Evolutionary conservation across 768 basidiomycete genomes (phyloP), one percentile per base, ranked within the genome.

Genomic region (Phaeotremella skinneri): DNA sequence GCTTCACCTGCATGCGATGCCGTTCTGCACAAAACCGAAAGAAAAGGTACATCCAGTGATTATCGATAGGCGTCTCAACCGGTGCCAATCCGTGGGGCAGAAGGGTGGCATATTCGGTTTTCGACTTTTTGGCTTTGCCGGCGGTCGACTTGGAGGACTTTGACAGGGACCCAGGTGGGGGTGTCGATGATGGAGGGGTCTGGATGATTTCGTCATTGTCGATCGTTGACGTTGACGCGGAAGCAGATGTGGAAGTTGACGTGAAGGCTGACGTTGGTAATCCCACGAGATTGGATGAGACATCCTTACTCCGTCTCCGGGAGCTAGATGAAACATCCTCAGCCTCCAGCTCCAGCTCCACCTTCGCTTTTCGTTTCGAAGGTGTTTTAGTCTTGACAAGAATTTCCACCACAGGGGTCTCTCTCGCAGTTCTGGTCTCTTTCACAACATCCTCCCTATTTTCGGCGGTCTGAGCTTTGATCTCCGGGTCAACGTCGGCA

Each of bases 1-100:
- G 31, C 57, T 34, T 45, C 11, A 52, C 54, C 37, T 55, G 49
- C 63, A 68, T 68, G 11, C 50, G 26, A 26, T 68, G 67, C 27
- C 67, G 20, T 30, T 68, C 67, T 17, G 61, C 67, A 49, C 63
- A 65, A 58, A 68, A 68, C 3, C 67, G 60, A 31, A 59, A 68
- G 58, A 62, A 68, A 13, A 62, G 48, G 45, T 65, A 64, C 1
- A 56, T 32, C 58, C 56, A 69, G 25, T 63, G 49, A 31, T 59
- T 52, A 42, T 61, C 43, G 2, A 66, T 39, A 5, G 30, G 23
- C 4, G 63, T 52, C n/a, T 42, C 20, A 42, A 68, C 60, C 2
- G 62, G 51, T 14, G 53, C 47, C 5, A 59, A 41, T 3, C 59
- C 56, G 21, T 61, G 63, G 17, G 66, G 66, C n/a, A 21, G 21